A percentile compares a stretch with the other conserved stretches of the same genome.
phyloP scores from a whole-genome alignment of 202 grass and related monocot species.

The Dendrocalamus latiflorus region DNA sequence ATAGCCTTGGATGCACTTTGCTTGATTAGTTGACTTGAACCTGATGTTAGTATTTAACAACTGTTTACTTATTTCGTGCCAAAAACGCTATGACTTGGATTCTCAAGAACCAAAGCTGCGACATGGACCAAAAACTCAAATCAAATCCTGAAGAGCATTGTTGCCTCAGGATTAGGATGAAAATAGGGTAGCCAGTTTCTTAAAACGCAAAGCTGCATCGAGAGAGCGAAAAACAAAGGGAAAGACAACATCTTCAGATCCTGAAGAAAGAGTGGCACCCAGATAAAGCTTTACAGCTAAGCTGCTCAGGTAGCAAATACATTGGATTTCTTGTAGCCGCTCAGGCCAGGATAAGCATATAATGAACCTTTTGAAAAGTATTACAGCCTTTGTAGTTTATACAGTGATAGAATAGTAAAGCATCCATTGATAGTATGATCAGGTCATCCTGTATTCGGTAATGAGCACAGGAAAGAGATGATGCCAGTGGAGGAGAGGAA shows the following conservation, averaged over 20 bases:
- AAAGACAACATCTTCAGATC: background rate
- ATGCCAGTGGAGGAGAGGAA: background rate
- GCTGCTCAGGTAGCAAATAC: background rate
- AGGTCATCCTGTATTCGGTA: background rate
- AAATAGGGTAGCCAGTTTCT: background rate
- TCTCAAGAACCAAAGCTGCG: background rate
- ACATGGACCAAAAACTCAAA: background rate
- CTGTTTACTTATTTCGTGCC: background rate
- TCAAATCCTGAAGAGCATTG: background rate
- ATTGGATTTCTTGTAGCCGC: background rate
- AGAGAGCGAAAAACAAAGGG: background rate
- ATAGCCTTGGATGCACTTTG: background rate
- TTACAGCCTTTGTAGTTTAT: background rate
- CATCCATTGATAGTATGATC: background rate
- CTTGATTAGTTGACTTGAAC: background rate
- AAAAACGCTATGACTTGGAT: background rate
- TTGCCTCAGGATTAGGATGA: background rate
- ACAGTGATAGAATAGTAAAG: too few species aligned
- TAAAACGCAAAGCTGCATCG: background rate
- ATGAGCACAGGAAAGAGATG: background rate
- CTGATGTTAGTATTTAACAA: background rate
- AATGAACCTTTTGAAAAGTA: background rate
- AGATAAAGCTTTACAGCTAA: background rate
- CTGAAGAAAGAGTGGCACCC: background rate
- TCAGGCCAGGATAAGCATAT: background rate